Base-by-base conservation (phyloP, 2,329 filamentous ascomycete species). In the Rhynchosporium graminicola region DNA sequence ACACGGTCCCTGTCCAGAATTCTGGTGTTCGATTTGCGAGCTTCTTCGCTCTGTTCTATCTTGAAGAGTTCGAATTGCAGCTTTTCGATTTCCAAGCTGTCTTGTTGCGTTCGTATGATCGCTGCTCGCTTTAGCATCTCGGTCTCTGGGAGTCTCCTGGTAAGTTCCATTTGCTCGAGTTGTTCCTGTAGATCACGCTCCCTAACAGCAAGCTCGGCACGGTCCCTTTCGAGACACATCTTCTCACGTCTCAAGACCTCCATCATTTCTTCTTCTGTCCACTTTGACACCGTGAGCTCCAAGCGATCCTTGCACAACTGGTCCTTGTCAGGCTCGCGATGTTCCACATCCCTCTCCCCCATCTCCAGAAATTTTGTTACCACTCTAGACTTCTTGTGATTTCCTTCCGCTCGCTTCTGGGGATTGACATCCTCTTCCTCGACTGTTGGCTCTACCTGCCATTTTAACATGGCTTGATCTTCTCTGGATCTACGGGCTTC, bases 1-100 rank as follows among this genome's bases (percentile, higher is more conserved):
- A 45, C 4, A 4, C 54, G 54, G 5, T 57, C 54, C 33, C 42
- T 12, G 13, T 57, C 54, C 15, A 45, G 40, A 28, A 57, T 31
- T 20, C 33, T 26, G 2, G 28, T 28, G 10, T 43, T 57, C 13
- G 7, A n/a, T 12, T 57, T 57, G 3, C 54, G 54, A 9, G 42
- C 42, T 46, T 57, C 40, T n/a, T 57, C 54, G 3, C 28, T 40
- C 6, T 10, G 29, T 8, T 9, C n/a, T 26, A n/a, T 36, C 15
- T 45, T 31, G 26, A 20, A 7, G 9, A 43, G 54, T 20, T 57
- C 54, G 9, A 57, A 45, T 5, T 57, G 38, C 26, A 43, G 8
- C n/a, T 40, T 57, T 7, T 45, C 54, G n/a, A 26, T 45, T n/a
- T 33, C 54, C 40, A 57, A 36, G 3, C 12, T 26, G 6, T 57